Conservation (phyloP, 75 land plant species). For the Cryptomeria japonica region DNA sequence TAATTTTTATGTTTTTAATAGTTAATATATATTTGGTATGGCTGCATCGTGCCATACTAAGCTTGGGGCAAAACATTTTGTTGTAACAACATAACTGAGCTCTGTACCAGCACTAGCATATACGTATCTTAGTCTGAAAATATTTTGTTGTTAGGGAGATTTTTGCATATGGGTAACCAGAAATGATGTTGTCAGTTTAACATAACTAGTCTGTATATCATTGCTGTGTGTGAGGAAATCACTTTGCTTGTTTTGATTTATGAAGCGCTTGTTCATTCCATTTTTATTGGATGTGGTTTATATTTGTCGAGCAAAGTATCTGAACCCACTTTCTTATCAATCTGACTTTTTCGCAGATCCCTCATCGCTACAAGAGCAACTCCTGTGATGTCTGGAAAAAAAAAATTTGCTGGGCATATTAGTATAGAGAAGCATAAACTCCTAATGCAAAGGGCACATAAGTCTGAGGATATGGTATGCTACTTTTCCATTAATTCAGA, state of each 20-base stretch:
- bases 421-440: conserved; percentile 42
- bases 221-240: background rate
- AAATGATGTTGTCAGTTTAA: background rate
- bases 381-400: conserved; percentile 5
- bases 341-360: conserved; percentile 32
- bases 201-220: background rate
- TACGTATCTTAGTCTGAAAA: background rate
- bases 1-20: no score
- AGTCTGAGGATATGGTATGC: background rate
- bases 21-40: no score
- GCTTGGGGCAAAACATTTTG: no score
- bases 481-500: background rate
- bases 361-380: conserved; percentile 37
- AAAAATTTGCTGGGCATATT: conserved; percentile 56
- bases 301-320: background rate
- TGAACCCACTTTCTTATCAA: background rate
- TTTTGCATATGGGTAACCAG: background rate
- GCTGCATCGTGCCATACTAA: no score
- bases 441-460: conserved; percentile 11
- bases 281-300: background rate
- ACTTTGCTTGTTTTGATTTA: background rate
- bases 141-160: background rate
- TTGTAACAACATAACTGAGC: no score
- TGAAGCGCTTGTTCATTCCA: background rate
- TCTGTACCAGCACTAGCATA: background rate